Evolutionary conservation across 2,329 filamentous ascomycete genomes (phyloP).

Genomic region (Alternaria conjuncta): DNA sequence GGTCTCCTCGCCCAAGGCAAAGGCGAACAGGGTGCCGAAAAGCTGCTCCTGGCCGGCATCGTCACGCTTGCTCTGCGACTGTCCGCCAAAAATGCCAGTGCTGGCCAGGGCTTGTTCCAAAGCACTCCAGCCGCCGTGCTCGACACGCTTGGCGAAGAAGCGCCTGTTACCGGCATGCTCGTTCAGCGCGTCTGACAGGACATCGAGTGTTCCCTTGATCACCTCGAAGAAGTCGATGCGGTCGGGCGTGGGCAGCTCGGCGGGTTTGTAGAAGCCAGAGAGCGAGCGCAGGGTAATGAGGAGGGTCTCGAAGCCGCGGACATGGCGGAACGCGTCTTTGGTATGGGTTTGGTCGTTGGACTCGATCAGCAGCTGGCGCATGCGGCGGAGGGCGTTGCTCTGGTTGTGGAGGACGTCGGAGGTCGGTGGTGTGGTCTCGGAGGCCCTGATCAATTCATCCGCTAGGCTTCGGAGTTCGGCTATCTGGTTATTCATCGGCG

Average conservation of each 20-base stretch:
- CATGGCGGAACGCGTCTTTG: conserved; percentile 83
- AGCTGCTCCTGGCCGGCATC: conserved; percentile 67
- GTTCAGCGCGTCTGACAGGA: conserved; percentile 76
- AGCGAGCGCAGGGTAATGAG: conserved; percentile 73
- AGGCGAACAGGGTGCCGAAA: conserved; percentile 82
- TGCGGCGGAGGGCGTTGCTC: conserved; percentile 64
- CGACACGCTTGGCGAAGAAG: conserved; percentile 80
- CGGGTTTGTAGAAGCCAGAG: conserved; percentile 77
- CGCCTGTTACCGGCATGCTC: conserved; percentile 84
- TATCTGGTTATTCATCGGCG: conserved; percentile 62
- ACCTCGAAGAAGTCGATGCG: conserved; percentile 71
- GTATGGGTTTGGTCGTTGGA: conserved; percentile 56
- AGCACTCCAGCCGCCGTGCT: conserved; percentile 78
- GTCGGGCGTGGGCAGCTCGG: conserved; percentile 65
- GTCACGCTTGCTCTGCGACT: conserved; percentile 41
- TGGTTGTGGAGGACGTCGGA: conserved; percentile 43
- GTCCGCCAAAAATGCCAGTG: conserved; percentile 59
- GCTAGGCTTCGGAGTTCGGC: conserved; percentile 48
- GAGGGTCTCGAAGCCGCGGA: conserved; percentile 78
- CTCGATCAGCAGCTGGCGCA: conserved; percentile 70
- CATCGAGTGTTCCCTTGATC: conserved; percentile 72
- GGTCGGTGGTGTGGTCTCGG: conserved; percentile 37
- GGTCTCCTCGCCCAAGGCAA: conserved; percentile 79
- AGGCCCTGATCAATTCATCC: conserved; percentile 43
- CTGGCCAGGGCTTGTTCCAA: conserved; percentile 75